Percentiles rank a stretch among this genome's conserved stretches.
phyloP scores from a whole-genome alignment of 306 rosid species.

The Quercus engelmannii region DNA sequence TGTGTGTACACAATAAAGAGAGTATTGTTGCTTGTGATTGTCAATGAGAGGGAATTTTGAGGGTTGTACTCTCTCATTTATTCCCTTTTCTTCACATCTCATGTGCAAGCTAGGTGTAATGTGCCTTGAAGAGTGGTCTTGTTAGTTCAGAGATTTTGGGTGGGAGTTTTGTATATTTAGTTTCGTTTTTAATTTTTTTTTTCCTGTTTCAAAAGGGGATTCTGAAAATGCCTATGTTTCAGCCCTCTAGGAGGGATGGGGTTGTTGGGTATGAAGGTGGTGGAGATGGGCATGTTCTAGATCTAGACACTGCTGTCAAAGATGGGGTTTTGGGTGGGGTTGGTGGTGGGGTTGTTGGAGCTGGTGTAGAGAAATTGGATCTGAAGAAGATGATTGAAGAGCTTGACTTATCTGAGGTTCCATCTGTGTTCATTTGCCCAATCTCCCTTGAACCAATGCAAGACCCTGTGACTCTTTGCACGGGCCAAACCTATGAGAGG shows the following conservation, averaged over 20 bases:
- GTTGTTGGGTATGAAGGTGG: constrained; percentile 58
- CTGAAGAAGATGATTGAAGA: constrained; percentile 75
- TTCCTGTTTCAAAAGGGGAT: not conserved
- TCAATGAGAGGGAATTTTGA: constrained; percentile 13
- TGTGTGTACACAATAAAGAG: constrained; percentile 26
- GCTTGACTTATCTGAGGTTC: constrained; percentile 61
- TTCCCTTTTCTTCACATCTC: constrained; percentile 10
- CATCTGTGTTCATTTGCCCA: constrained; percentile 76
- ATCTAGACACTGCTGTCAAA: constrained; percentile 77
- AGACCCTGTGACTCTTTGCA: constrained; percentile 83
- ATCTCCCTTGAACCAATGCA: constrained; percentile 83
- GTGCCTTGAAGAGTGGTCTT: constrained; percentile 36
- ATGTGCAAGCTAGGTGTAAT: constrained; percentile 35
- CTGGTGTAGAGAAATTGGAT: constrained; percentile 61
- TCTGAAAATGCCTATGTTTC: constrained; percentile 66
- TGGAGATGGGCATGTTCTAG: constrained; percentile 70
- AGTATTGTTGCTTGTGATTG: constrained; percentile 22
- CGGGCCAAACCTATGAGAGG: constrained; percentile 78
- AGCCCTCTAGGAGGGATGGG: constrained; percentile 46
- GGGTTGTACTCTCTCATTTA: constrained; percentile 5
- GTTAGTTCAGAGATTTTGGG: constrained; percentile 28
- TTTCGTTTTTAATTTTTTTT: not conserved
- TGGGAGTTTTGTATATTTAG: constrained; percentile 7
- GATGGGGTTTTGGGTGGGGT: constrained; percentile 67
- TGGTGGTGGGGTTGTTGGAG: constrained; percentile 40